phyloP scores from a whole-genome alignment of 2,329 filamentous ascomycete species.

The Rugonectria rugulosa region DNA sequence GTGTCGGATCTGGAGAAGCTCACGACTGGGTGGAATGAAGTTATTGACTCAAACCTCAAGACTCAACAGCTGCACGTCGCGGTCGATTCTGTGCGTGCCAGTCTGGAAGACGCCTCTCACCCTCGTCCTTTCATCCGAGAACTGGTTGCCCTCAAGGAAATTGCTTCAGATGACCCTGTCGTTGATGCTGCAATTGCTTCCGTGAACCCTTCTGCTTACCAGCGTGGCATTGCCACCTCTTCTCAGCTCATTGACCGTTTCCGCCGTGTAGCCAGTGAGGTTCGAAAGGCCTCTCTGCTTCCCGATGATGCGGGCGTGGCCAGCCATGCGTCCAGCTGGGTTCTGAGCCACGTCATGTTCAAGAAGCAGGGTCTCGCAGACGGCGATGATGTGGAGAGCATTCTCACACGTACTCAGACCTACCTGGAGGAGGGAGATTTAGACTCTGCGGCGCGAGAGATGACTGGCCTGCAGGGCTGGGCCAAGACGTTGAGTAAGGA shows the following conservation, averaged over 20 bases:
- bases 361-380: slow-evolving; percentile 87
- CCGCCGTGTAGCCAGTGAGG: slow-evolving; percentile 88
- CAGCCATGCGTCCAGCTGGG: slow-evolving; percentile 87
- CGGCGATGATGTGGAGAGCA: slow-evolving; percentile 91
- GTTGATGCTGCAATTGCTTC: slow-evolving; percentile 95
- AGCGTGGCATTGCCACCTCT: slow-evolving; percentile 84
- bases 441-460: slow-evolving; percentile 90
- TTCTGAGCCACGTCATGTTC: slow-evolving; percentile 94
- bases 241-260: slow-evolving; percentile 94
- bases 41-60: slow-evolving; percentile 88
- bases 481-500: slow-evolving; percentile 93
- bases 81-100: slow-evolving; percentile 88
- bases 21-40: slow-evolving; percentile 86
- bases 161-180: slow-evolving; percentile 82
- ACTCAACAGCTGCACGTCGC: slow-evolving; percentile 97
- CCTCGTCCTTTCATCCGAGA: slow-evolving; percentile 90
- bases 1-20: slow-evolving; percentile 88
- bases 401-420: slow-evolving; percentile 88
- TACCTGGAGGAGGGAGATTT: slow-evolving; percentile 92
- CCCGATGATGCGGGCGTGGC: slow-evolving; percentile 95
- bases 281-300: slow-evolving; percentile 90
- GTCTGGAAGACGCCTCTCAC: slow-evolving; percentile 73
- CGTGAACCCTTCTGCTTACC: slow-evolving; percentile 93
- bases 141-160: slow-evolving; percentile 92
- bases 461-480: slow-evolving; percentile 94